These are phyloP conservation scores for Goniomonas avonlea DNA, from an alignment of 78 protist species.

Conservation along the genomic window DNA sequence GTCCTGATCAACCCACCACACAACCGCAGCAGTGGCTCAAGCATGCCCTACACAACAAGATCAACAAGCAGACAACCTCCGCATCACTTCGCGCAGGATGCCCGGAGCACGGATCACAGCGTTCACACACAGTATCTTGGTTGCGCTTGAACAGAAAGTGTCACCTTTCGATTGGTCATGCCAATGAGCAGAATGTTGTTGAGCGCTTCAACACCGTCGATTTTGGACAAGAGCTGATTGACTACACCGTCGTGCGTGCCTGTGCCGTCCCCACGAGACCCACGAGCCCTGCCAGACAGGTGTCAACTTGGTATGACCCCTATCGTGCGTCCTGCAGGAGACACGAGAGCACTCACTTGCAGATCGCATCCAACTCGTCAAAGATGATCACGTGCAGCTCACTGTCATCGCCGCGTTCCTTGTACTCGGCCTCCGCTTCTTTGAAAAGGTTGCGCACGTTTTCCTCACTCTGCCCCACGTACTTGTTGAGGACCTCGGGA, in stretches of 20 bases:
- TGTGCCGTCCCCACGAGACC: constrained; percentile 44
- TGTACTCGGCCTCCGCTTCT: constrained; percentile 30
- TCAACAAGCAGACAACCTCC: too few relatives aligned
- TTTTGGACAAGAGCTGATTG: constrained; percentile 91
- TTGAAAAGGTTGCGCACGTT: constrained; percentile 90
- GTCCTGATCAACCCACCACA: neutral
- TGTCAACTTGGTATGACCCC: too few relatives aligned
- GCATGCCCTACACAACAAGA: too few relatives aligned
- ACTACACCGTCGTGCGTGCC: constrained; percentile 84
- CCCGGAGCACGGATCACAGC: too few relatives aligned
- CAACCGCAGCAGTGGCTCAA: too few relatives aligned
- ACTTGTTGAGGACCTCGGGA: constrained; percentile 83
- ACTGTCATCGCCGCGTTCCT: constrained; percentile 69
- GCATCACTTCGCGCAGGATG: too few relatives aligned
- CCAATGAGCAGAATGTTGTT: constrained; percentile 97
- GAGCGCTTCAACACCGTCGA: constrained; percentile 95
- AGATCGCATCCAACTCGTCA: constrained; percentile 97
- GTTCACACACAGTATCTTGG: too few relatives aligned
- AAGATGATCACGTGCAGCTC: constrained; percentile 94
- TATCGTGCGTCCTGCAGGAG: constrained; percentile 11
- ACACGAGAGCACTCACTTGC: too few relatives aligned
- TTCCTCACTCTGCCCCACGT: constrained; percentile 93
- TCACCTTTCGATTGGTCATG: constrained; percentile 91
- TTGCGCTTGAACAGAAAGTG: constrained; percentile 6
- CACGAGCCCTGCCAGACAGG: too few relatives aligned